Base-by-base conservation (phyloP, 805 yeast genomes). In the Wickerhamomyces strasburgensis region DNA sequence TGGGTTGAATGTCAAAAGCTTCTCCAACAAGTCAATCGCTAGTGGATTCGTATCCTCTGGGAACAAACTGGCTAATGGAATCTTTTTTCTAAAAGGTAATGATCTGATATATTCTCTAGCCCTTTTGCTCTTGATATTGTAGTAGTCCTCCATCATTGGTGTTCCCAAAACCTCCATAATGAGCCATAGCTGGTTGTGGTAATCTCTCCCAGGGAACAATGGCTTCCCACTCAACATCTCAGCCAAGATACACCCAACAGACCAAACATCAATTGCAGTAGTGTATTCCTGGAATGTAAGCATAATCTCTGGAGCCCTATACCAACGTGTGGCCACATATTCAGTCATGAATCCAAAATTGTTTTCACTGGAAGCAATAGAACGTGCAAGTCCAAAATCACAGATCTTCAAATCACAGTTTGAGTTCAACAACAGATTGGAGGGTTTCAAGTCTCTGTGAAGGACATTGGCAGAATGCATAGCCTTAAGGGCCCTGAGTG, bases 281-380 rank as follows among this genome's bases (percentile, higher is more conserved):
- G 89, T 73, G 47, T 84, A 84, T 49, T 79, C 80, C 28, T 84
- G 78, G 42, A 74, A 70, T 1, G 85, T 75, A 19, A 84, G 60
- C 90, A 84, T 84, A 39, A 84, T 80, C 56, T 84, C 93, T 0
- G 90, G 90, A 0, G 90, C 90, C 36, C 93, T 63, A 55, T 84
- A 84, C 90, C 90, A 84, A 49, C 93, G 65, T 7, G 93, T 84
- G 3, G 90, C 90, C 4, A 84, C 93, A 47, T 84, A 84, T 54
- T 84, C 90, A 0, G 90, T 84, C 64, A 83, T 65, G 45, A 72
- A 72, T 0, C 81, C 73, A 26, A 71, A 65, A 41, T 68, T 54
- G 31, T 68, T 65, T 44, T 70, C 73, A 37, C 67, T 55, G 27
- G 78, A 69, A 17, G 72, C 67, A 14, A 75, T 60, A 27, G 73